Evolutionary conservation across 495 filamentous ascomycete species (phyloP), one percentile per base, ranked within the genome.

Genomic region (Xylaria palmicola): DNA sequence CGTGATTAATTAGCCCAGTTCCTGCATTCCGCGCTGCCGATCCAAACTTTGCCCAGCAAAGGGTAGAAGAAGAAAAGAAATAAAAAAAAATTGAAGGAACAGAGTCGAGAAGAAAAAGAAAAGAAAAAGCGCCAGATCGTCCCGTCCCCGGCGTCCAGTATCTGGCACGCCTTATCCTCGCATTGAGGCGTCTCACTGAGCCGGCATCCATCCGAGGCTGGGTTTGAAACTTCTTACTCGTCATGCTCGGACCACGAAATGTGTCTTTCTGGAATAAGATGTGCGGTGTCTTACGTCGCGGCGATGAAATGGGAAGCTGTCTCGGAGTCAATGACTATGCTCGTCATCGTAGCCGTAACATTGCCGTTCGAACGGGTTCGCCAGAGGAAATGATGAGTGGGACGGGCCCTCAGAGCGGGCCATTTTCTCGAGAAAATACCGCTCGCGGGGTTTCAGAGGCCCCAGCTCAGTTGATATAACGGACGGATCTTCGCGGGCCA

Each of bases 301-400:
- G 34, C 30, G 56, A 41, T 59, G 47, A 51, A 50, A 50, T 51
- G 13, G 17, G 56, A 51, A 59, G 56, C 45, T 50, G 45, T 27
- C 37, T 47, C 44, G 29, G 22, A 24, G 19, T 49, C 43, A 49
- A 40, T 39, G 30, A 34, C 45, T 12, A 15, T 15, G 27, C 36
- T 39, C n/a, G 6, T 22, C 43, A 51, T 15, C 22, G 15, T 15
- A 41, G 55, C 30, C 30, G 40, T 17, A 48, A 19, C 41, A 48
- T 24, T 22, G 19, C 27, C 27, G 36, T 45, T 47, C 10, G n/a
- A 52, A 39, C 19, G 29, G 22, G 29, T 44, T 60, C 24, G 27
- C 6, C 36, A 32, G 45, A 52, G 44, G 47, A 52, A 41, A 40
- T n/a, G 45, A 47, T 49, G 34, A 30, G 34, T 40, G 41, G 47